These are phyloP conservation scores for Hirsutella thompsonii DNA, from an alignment of 2,329 filamentous ascomycete species.

Conservation along the genomic window DNA sequence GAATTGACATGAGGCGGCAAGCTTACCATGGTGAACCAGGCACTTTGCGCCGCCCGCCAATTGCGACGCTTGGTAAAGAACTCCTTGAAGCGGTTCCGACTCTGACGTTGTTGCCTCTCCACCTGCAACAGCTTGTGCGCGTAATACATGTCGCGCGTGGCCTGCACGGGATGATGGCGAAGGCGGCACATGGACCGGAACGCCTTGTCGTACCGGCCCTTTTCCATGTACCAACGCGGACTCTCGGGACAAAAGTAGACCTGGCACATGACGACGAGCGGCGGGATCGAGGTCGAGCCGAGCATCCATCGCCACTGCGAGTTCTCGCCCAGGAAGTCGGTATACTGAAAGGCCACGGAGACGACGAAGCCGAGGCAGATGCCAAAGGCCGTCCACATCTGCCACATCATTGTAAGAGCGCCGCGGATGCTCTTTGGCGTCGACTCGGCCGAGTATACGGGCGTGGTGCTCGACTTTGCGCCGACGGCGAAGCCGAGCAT, in stretches of 20 bases:
- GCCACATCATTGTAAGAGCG: slow-evolving; percentile 70
- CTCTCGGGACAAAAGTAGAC: slow-evolving; percentile 53
- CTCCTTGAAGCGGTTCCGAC: slow-evolving; percentile 24
- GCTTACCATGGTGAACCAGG: slow-evolving; percentile 22
- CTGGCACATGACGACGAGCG: slow-evolving; percentile 36
- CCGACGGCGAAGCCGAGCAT: slow-evolving; percentile 57
- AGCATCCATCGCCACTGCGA: slow-evolving; percentile 45
- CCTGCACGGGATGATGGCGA: slow-evolving; percentile 41
- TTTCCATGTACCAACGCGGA: slow-evolving; percentile 37
- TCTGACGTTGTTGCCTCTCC: not conserved
- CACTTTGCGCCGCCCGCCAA: slow-evolving; percentile 20
- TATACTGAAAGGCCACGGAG: slow-evolving; percentile 16
- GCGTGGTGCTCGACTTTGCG: slow-evolving; percentile 49
- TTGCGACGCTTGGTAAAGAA: slow-evolving; percentile 24
- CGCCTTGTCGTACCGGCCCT: slow-evolving; percentile 35
- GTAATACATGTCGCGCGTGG: slow-evolving; percentile 46
- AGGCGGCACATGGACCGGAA: slow-evolving; percentile 38
- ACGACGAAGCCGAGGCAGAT: slow-evolving; percentile 31
- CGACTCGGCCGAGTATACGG: slow-evolving; percentile 62
- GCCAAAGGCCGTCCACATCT: slow-evolving; percentile 15
- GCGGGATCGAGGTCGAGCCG: slow-evolving; percentile 41
- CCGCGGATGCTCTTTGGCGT: slow-evolving; percentile 54
- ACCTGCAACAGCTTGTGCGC: slow-evolving; percentile 8
- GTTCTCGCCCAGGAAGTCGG: slow-evolving; percentile 18
- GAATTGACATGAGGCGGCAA: not conserved